A percentile compares a stretch with the other conserved stretches of the same genome.
Evolutionary conservation across 2,329 filamentous ascomycete species (phyloP).

Genomic region (Aspergillus pseudoterreus): DNA sequence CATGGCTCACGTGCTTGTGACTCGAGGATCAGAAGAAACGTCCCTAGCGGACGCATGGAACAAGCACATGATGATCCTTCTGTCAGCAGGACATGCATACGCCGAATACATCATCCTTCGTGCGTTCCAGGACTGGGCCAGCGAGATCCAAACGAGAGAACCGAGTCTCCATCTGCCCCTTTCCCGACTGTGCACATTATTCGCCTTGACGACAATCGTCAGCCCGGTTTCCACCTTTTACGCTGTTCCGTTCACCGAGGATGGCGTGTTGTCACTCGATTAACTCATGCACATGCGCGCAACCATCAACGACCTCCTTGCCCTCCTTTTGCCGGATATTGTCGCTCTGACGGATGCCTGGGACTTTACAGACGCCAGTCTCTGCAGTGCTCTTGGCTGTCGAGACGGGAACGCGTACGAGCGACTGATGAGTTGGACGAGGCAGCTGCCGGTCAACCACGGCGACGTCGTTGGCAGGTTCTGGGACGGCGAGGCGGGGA

Average conservation of each 20-base stretch:
- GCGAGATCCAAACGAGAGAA: neutral
- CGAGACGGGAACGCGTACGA: slow-evolving; percentile 6
- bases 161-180: neutral
- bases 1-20: neutral
- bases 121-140: neutral
- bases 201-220: slow-evolving; percentile 4
- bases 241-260: neutral
- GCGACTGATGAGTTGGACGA: slow-evolving; percentile 4
- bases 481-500: neutral
- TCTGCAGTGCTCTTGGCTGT: slow-evolving; percentile 5
- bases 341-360: slow-evolving; percentile 5
- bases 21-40: neutral
- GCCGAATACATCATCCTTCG: slow-evolving; percentile 1
- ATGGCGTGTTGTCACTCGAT: neutral
- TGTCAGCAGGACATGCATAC: slow-evolving; percentile 3
- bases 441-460: slow-evolving; percentile 2
- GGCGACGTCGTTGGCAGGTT: neutral
- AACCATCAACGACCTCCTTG: neutral
- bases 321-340: neutral
- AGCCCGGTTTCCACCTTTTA: neutral
- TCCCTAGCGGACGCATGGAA: slow-evolving; percentile 5
- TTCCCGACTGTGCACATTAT: neutral
- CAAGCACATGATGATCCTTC: neutral
- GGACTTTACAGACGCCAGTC: slow-evolving; percentile 7
- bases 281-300: neutral